A percentile compares a stretch with the other conserved stretches of the same genome.
phyloP scores from a whole-genome alignment of 371 early-diverging fungal genomes.

The Paraphysoderma sedebokerense region DNA sequence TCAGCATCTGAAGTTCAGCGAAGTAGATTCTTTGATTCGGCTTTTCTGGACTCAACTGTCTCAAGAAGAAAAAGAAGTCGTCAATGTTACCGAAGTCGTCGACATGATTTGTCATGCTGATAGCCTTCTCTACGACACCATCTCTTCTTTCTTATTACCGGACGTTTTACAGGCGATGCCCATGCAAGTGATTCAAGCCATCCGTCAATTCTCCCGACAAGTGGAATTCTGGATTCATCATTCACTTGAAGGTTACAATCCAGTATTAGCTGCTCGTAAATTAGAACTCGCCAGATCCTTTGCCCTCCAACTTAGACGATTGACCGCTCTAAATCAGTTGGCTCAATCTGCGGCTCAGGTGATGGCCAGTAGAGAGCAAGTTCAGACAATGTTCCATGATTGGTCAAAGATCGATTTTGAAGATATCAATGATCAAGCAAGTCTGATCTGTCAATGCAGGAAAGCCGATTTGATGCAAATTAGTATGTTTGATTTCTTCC shows the following conservation, averaged over 20 bases:
- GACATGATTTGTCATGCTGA: conserved; percentile 35
- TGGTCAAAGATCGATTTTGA: conserved; percentile 31
- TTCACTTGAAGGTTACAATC: conserved; percentile 13
- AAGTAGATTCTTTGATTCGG: conserved; percentile 7
- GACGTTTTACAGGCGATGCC: conserved; percentile 13
- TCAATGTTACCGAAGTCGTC: conserved; percentile 10
- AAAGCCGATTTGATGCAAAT: conserved; percentile 14
- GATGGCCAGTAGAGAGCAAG: conserved; percentile 11
- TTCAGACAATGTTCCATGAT: conserved; percentile 20
- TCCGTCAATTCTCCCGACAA: conserved; percentile 23
- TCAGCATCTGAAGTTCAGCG: conserved; percentile 8
- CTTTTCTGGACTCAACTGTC: conserved; percentile 8
- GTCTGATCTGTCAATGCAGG: conserved; percentile 34
- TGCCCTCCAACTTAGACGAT: conserved; percentile 27
- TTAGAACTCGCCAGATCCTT: conserved; percentile 27
- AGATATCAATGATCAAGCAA: conserved; percentile 24
- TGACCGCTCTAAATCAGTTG: conserved; percentile 26
- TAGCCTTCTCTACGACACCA: conserved; percentile 29
- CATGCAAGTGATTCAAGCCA: conserved; percentile 10
- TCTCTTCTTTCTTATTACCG: conserved; percentile 21
- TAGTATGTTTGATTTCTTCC: conserved; percentile 8
- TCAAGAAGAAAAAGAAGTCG: conserved; percentile 2
- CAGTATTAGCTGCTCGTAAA: conserved; percentile 6
- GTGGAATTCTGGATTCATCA: conserved; percentile 14
- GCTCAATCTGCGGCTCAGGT: conserved; percentile 24